Evolutionary conservation across 345 rosid species (phyloP).

Genomic region (thale cress (Arabidopsis thaliana)): DNA sequence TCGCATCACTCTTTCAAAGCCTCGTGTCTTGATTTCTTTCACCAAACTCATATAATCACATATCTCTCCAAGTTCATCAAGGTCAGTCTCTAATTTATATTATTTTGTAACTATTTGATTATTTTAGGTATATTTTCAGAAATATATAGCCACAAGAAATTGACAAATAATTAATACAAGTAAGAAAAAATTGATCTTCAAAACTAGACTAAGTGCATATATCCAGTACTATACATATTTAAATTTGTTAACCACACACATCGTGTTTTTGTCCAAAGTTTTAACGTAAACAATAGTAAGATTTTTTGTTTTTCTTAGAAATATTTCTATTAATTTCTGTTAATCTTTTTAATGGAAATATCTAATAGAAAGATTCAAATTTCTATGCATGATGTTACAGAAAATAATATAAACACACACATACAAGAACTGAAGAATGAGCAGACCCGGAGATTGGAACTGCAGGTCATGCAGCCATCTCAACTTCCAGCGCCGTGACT

Average conservation of each 20-base stretch:
- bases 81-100: slow-evolving; percentile 41
- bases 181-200: slow-evolving; percentile 1
- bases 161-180: neutral
- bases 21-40: slow-evolving; percentile 34
- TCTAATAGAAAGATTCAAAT: neutral
- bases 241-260: neutral
- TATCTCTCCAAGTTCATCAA: slow-evolving; percentile 36
- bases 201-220: neutral
- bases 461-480: slow-evolving; percentile 81
- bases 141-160: slow-evolving; percentile 11
- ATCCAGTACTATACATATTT: neutral
- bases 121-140: neutral
- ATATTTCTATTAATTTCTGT: no score
- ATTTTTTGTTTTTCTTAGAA: neutral
- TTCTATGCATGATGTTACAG: slow-evolving; percentile 23
- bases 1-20: slow-evolving; percentile 43
- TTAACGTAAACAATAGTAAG: neutral
- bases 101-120: slow-evolving; percentile 19
- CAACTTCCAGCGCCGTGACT: slow-evolving; percentile 86
- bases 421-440: slow-evolving; percentile 52
- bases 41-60: slow-evolving; percentile 11
- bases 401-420: slow-evolving; percentile 14
- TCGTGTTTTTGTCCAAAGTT: neutral
- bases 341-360: neutral
- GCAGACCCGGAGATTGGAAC: slow-evolving; percentile 92